Conservation (phyloP, 345 rosid species). For the Brassica incana region DNA sequence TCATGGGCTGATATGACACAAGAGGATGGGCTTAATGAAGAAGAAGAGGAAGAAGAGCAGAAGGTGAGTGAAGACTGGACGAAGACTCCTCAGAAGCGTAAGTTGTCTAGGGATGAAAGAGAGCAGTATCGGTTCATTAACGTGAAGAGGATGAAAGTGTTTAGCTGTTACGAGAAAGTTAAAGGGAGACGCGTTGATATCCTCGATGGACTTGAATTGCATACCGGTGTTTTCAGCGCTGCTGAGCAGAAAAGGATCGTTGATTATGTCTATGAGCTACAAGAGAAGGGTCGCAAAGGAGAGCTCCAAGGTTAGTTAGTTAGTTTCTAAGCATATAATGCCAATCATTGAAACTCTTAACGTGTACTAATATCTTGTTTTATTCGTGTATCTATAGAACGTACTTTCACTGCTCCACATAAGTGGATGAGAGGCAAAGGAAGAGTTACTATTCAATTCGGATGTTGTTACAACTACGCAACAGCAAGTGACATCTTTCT, state of each 20-base stretch:
- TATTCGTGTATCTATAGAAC: conserved; percentile 42
- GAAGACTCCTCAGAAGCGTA: conserved; percentile 44
- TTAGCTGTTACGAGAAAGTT: conserved; percentile 64
- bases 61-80: conserved; percentile 17
- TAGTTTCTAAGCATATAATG: not conserved
- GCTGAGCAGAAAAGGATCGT: conserved; percentile 91
- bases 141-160: conserved; percentile 73
- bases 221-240: conserved; percentile 76
- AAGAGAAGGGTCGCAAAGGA: conserved; percentile 66
- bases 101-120: conserved; percentile 42
- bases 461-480: conserved; percentile 94
- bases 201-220: conserved; percentile 85
- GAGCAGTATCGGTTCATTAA: conserved; percentile 58
- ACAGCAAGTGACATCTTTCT: conserved; percentile 49
- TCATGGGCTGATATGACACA: conserved; percentile 97
- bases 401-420: conserved; percentile 73
- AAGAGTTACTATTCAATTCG: conserved; percentile 80
- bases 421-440: conserved; percentile 99
- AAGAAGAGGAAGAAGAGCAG: conserved; percentile 41
- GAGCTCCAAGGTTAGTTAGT: conserved; percentile 54
- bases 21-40: conserved; percentile 65
- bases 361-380: not conserved
- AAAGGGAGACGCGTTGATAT: conserved; percentile 65
- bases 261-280: conserved; percentile 56
- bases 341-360: not conserved